Base-by-base conservation (phyloP, 2,329 filamentous ascomycete genomes). In the Xylaria sp. region DNA sequence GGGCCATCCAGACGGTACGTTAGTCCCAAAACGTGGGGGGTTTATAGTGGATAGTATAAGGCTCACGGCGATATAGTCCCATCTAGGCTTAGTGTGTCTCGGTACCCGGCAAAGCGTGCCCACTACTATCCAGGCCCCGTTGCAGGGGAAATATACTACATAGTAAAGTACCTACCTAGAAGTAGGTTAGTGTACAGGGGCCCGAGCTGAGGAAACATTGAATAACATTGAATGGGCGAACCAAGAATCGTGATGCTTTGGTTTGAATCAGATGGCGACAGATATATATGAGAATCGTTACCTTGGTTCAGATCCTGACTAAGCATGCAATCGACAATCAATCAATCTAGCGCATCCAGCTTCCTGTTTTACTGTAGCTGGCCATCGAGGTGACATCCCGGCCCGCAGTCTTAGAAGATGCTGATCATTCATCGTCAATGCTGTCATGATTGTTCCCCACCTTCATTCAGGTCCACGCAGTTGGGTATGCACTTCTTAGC, bases 361-460 rank as follows among this genome's bases (percentile, higher is more conserved):
- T 46, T 46, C 43, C 23, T 46, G 43, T 20, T 46, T 9, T 46
- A 23, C n/a, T n/a, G n/a, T n/a, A n/a, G n/a, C n/a, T n/a, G n/a
- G 43, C n/a, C 56, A 46, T 13, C 23, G 30, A 20, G 39, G 39
- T 59, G 30, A 59, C 56, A 59, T 43, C 57, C 57, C 30, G 43
- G 36, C 25, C 43, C 15, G 43, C 57, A 36, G 23, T 34, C 12
- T n/a, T 25, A 39, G 18, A 30, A 18, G 6, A 39, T 45, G 62
- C 62, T 60, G 56, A 65, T 59, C 46, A 30, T 55, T 55, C 56
- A 50, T 52, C 56, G 23, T 39, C 45, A 28, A 28, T 52, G 39
- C 23, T 65, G 36, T 41, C 56, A 60, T 65, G 60, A 56, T 60
- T 65, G 50, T 18, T 59, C 55, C 28, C 46, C 46, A 59, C 55